Base-by-base conservation (phyloP, 495 filamentous ascomycete genomes). In the Jackrogersella multiformis region DNA sequence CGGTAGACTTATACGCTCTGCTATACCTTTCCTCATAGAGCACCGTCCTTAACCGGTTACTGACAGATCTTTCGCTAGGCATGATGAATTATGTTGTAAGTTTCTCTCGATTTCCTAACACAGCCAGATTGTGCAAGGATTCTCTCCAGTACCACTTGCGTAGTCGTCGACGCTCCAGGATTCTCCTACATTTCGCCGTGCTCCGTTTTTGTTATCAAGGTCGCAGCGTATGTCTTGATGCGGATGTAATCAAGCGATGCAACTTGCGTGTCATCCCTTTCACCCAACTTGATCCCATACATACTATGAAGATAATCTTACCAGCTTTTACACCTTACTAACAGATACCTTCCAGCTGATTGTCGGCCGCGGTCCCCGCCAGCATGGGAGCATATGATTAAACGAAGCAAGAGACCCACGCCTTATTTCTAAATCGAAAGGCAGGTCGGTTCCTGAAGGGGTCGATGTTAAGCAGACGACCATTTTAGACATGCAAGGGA, bases 1-100 rank as follows among this genome's bases (percentile, higher is more conserved):
- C 59, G 59, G 45, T 23, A 34, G 41, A 30, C 46, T 34, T 45
- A 49, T 53, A 41, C 48, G 41, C 21, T 18, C 52, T 39, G 34
- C 42, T 8, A 70, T 65, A 39, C 55, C 42, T 41, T 64, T 53
- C 16, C 66, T 64, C n/a, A 38, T 60, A 36, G 66, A 52, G 30
- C 21, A 9, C 20, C 26, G 26, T 30, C n/a, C n/a, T 48, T 32
- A 36, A 20, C 36, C n/a, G 42, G 56, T 42, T 9, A 36, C 66
- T 69, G 34, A 68, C 58, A 30, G 32, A 28, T 26, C 4, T 52
- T 48, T 49, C 16, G 41, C n/a, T 45, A 74, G 73, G 44, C 68
- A 74, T 64, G 64, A 74, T 53, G 73, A 74, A 39, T 23, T 73
- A 18, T 74, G 73, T 45, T 74, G 73, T 74, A 74, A 64, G 73